Evolutionary conservation across 1,284 basidiomycete genomes (phyloP).

Genomic region (Papiliotrema nemorosa): DNA sequence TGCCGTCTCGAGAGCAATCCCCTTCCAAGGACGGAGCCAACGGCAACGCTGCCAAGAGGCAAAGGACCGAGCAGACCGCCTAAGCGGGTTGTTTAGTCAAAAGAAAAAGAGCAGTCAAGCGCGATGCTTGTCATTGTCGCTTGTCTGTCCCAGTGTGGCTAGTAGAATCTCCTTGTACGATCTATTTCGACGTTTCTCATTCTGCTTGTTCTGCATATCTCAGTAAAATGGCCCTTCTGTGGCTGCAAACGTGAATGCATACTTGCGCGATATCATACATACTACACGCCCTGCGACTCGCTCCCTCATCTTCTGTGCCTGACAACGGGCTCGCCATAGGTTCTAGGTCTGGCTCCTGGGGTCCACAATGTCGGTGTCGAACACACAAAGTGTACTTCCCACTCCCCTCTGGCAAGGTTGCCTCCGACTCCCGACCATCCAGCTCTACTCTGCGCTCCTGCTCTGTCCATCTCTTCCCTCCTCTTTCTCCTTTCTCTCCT

Average conservation of each 20-base stretch:
- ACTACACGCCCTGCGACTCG: no score
- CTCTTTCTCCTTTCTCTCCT: conserved; percentile 21
- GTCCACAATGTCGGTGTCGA: conserved; percentile 35
- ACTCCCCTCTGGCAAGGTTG: conserved; percentile 14
- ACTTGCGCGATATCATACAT: no score
- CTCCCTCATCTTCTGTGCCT: conserved; percentile 15
- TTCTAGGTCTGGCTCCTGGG: conserved; percentile 31
- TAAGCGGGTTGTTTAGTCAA: no score
- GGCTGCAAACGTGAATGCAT: no score
- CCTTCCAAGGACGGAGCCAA: conserved; percentile 17
- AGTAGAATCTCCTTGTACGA: no score
- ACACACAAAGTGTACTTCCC: conserved; percentile 38
- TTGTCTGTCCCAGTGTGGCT: no score
- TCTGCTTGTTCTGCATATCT: no score
- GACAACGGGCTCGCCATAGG: conserved; percentile 35
- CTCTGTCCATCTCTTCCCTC: conserved; percentile 10
- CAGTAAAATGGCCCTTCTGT: no score
- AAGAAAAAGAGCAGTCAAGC: no score
- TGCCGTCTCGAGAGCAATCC: conserved; percentile 36
- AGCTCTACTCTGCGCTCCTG: not conserved
- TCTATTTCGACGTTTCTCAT: no score
- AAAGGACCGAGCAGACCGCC: conserved; percentile 16
- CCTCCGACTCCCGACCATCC: conserved; percentile 2
- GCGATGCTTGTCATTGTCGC: no score
- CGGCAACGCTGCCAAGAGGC: conserved; percentile 27